These are phyloP conservation scores for Cyberlindnera saturnus DNA, from an alignment of 805 yeast genomes.

Conservation along the genomic window DNA sequence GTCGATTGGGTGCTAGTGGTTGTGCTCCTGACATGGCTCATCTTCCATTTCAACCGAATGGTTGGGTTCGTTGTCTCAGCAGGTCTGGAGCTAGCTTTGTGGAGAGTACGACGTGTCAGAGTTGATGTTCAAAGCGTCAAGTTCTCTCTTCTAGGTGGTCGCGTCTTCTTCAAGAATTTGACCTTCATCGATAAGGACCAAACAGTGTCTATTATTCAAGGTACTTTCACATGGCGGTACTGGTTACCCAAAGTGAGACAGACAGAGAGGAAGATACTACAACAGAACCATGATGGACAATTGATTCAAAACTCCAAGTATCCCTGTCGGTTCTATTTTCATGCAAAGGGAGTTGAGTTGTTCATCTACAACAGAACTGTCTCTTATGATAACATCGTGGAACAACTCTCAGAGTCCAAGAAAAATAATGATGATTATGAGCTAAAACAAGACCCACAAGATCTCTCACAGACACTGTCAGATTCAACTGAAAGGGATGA, in stretches of 20 bases:
- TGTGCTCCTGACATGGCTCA: slow-evolving; percentile 51
- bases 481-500: slow-evolving; percentile 9
- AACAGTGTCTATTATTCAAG: slow-evolving; percentile 62
- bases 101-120: slow-evolving; percentile 56
- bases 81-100: slow-evolving; percentile 45
- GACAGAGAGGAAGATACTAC: slow-evolving; percentile 8
- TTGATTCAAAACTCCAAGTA: slow-evolving; percentile 36
- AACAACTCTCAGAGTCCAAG: slow-evolving; percentile 24
- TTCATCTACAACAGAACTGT: slow-evolving; percentile 75
- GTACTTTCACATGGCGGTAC: slow-evolving; percentile 83
- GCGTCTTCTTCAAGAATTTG: slow-evolving; percentile 70
- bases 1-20: slow-evolving; percentile 76
- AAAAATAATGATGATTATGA: not conserved
- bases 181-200: slow-evolving; percentile 69
- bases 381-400: slow-evolving; percentile 66
- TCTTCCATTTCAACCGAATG: slow-evolving; percentile 73
- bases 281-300: slow-evolving; percentile 14
- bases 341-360: slow-evolving; percentile 72
- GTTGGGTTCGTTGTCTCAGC: slow-evolving; percentile 55
- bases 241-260: slow-evolving; percentile 55
- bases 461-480: slow-evolving; percentile 6
- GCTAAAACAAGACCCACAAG: not conserved
- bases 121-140: slow-evolving; percentile 69
- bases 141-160: slow-evolving; percentile 76
- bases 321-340: slow-evolving; percentile 51